Base-by-base conservation (phyloP, 345 rosid genomes). In the Cardamine chenopodiifolia region DNA sequence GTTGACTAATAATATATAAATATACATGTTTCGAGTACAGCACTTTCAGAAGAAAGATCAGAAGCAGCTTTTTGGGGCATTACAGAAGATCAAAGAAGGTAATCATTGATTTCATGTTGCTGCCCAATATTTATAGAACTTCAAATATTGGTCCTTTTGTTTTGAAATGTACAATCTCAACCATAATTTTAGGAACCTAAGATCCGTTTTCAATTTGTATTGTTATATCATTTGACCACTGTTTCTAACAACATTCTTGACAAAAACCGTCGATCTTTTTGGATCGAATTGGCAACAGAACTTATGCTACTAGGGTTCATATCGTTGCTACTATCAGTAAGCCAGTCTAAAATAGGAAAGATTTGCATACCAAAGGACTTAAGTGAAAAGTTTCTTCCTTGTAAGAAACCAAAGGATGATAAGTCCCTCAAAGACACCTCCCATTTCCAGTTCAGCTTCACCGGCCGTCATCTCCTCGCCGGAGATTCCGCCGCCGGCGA, bases 1-100 rank as follows among this genome's bases (percentile, higher is more conserved):
- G 47, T 52, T 39, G 17, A 64, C 44, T 68, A 48, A 59, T 45
- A 6, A 28, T 28, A 6, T 26, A 26, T 22, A 48, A 26, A 8
- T 39, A 4, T 23, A 42, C 25, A 57, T 47, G 34, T 47, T 40
- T 40, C 1, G 8, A 55, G 31, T 37, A 59, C 73, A 78, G 77
- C 83, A 66, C 6, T 78, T 78, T 59, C 15, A 18, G 8, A 78
- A 71, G 64, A 88, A 85, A 20, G 15, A 83, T 6, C 96, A 91
- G 82, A 93, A 80, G 47, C 89, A 96, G 10, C 89, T 93, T 18
- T 87, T 58, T 4, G 91, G 92, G 37, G 92, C 98, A 62, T 78
- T 93, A 45, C 90, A 80, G 62, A 93, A 93, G 59, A 72, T 93
- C 83, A 91, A 93, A 87, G 96, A 89, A 89, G 98, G 97, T 88